These are phyloP conservation scores for Podospora tetraspora DNA, from an alignment of 495 filamentous ascomycete species.

Conservation along the genomic window DNA sequence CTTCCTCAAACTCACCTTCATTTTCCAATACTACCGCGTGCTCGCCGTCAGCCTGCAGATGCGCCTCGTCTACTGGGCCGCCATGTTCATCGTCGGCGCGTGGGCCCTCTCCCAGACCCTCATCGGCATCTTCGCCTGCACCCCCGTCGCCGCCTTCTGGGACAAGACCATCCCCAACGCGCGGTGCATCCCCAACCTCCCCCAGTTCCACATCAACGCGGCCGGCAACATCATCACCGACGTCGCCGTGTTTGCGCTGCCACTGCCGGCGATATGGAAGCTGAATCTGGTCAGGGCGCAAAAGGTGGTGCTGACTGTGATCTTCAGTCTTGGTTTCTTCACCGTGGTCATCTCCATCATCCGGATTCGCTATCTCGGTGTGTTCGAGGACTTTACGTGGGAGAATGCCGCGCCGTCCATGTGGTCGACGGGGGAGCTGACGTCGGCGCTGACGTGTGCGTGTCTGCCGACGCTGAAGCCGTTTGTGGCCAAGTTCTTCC, in stretches of 20 bases:
- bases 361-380: conserved; percentile 41
- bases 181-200: conserved; percentile 24
- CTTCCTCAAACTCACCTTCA: conserved; percentile 28
- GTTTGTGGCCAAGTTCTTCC: conserved; percentile 36
- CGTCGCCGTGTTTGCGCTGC: conserved; percentile 30
- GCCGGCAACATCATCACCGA: conserved; percentile 36
- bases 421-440: conserved; percentile 50
- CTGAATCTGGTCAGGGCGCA: conserved; percentile 35
- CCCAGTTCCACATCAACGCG: conserved; percentile 30
- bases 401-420: conserved; percentile 46
- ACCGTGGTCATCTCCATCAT: conserved; percentile 48
- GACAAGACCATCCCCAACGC: conserved; percentile 7
- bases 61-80: conserved; percentile 16
- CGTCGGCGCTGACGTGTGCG: conserved; percentile 49
- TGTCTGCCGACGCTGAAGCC: conserved; percentile 45
- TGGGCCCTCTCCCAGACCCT: conserved; percentile 25
- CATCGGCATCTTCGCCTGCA: conserved; percentile 26
- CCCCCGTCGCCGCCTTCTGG: conserved; percentile 19
- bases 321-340: conserved; percentile 38
- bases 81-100: conserved; percentile 25
- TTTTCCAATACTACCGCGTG: conserved; percentile 33
- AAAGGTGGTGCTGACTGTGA: conserved; percentile 29
- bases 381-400: conserved; percentile 39
- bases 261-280: conserved; percentile 28
- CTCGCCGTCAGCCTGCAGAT: conserved; percentile 21